A percentile compares a stretch with the other conserved stretches of the same genome.
Evolutionary conservation across 2,329 filamentous ascomycete species (phyloP).

Genomic region (Sarocladium oryzae): DNA sequence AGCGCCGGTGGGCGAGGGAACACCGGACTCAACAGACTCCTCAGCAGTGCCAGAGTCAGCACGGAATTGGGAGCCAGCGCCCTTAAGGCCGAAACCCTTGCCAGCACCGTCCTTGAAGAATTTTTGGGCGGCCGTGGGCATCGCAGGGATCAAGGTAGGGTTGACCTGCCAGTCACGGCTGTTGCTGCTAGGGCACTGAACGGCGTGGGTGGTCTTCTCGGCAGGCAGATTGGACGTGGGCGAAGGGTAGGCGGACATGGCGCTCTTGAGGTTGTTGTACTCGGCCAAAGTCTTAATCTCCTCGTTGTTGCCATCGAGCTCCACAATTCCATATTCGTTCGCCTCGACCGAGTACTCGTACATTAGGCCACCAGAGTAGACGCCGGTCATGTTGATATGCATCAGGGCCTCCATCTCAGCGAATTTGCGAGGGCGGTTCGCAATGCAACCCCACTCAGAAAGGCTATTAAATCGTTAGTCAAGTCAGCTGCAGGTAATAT

Average conservation of each 20-base stretch:
- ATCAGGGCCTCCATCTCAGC: conserved; percentile 75
- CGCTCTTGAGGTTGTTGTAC: conserved; percentile 49
- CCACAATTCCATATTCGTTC: conserved; percentile 75
- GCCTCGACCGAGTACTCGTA: conserved; percentile 87
- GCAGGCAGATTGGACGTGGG: conserved; percentile 42
- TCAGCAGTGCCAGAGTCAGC: conserved; percentile 41
- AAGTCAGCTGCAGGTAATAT: not conserved
- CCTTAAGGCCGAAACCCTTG: conserved; percentile 44
- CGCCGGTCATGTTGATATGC: conserved; percentile 70
- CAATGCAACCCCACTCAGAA: conserved; percentile 88
- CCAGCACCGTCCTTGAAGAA: conserved; percentile 50
- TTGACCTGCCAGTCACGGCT: conserved; percentile 42
- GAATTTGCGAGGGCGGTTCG: conserved; percentile 69
- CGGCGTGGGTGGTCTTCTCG: conserved; percentile 38
- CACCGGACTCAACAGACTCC: conserved; percentile 28
- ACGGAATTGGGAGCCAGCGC: conserved; percentile 47
- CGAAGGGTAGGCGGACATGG: conserved; percentile 41
- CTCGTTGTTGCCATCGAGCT: conserved; percentile 44
- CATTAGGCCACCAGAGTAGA: conserved; percentile 93
- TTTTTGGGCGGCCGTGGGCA: conserved; percentile 43
- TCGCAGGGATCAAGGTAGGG: conserved; percentile 41
- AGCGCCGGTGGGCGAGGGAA: conserved; percentile 22
- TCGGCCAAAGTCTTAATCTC: conserved; percentile 50
- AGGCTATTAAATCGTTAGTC: conserved; percentile 42
- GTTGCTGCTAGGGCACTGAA: conserved; percentile 43